Conservation (phyloP, 208 protist genomes). For the Leishmania aethiopica region DNA sequence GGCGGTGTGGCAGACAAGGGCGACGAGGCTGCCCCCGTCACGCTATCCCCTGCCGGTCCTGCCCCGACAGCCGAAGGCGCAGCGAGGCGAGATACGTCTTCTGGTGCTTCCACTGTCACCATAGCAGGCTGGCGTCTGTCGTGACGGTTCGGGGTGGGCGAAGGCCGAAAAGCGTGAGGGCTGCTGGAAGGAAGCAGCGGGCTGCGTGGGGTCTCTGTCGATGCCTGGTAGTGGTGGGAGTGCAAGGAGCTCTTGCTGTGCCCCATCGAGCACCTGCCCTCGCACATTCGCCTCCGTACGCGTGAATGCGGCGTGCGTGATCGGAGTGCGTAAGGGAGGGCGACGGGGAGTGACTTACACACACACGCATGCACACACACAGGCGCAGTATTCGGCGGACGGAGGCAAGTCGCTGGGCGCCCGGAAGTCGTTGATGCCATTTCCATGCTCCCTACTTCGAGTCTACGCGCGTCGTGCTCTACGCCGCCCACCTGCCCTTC, state of each 20-base stretch:
- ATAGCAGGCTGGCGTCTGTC: slow-evolving; percentile 4
- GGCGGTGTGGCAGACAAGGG: neutral
- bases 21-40: neutral
- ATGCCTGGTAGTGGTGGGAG: neutral
- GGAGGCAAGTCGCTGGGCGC: no score
- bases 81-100: neutral
- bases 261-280: neutral
- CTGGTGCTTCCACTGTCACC: neutral
- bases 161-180: neutral
- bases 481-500: neutral
- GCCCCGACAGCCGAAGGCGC: neutral
- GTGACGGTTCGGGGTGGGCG: neutral
- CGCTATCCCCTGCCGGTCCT: neutral
- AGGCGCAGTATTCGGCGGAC: no score
- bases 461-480: no score
- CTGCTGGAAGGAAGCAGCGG: neutral
- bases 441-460: neutral
- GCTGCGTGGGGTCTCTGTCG: neutral
- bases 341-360: no score
- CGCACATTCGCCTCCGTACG: neutral
- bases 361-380: no score
- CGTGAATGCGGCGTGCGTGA: no score
- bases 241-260: neutral
- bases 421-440: neutral
- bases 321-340: no score